Percentiles rank a stretch among this genome's conserved stretches.
phyloP scores from a whole-genome alignment of 2,329 filamentous ascomycete genomes.

The Berkeleyomyces basicola region DNA sequence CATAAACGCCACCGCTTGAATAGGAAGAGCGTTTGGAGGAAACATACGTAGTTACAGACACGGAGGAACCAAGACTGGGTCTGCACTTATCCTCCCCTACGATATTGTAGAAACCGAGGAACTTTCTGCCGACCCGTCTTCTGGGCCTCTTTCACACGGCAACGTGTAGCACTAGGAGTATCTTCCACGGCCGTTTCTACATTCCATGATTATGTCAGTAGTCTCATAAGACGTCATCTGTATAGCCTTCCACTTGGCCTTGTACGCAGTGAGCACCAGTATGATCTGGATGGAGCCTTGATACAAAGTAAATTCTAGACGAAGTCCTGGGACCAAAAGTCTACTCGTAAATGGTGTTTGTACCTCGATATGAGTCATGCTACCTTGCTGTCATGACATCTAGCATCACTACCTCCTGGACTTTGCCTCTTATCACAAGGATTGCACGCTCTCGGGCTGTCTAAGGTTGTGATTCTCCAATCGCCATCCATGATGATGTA shows the following conservation, averaged over 20 bases:
- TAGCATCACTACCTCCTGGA: background rate
- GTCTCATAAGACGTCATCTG: conserved; percentile 6
- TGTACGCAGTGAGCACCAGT: background rate
- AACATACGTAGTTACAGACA: too few relatives aligned
- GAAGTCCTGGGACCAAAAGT: too few relatives aligned
- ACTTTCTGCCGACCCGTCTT: too few relatives aligned
- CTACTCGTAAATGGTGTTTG: background rate
- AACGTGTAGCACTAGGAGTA: too few relatives aligned
- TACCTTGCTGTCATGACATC: background rate
- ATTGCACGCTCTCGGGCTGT: background rate
- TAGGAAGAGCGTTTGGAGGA: background rate
- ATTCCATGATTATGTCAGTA: background rate
- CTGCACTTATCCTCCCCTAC: too few relatives aligned
- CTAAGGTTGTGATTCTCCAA: background rate
- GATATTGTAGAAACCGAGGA: too few relatives aligned
- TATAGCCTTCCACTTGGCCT: background rate
- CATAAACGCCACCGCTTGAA: background rate
- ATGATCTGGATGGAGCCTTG: background rate
- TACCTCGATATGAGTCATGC: background rate
- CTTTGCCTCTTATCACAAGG: background rate
- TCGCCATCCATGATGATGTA: background rate
- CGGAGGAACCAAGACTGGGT: too few relatives aligned
- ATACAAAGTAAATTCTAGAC: background rate
- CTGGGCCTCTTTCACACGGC: too few relatives aligned
- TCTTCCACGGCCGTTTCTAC: background rate